Conservation (phyloP, 129 eudicot species). For the Chrysanthemum lavandulifolium region DNA sequence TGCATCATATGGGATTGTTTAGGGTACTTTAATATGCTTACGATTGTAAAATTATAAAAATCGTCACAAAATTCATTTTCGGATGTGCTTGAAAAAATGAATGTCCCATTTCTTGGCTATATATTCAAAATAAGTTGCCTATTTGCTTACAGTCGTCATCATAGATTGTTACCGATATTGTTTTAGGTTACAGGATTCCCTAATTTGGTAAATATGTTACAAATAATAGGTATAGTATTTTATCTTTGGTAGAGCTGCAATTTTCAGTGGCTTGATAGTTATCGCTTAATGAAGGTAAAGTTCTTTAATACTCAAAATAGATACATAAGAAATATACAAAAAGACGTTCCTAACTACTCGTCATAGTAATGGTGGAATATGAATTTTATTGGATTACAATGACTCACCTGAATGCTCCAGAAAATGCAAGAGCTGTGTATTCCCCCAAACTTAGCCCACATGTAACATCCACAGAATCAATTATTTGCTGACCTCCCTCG, state of each 20-base stretch:
- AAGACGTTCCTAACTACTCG: neutral
- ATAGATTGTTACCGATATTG: neutral
- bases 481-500: slow-evolving; percentile 92
- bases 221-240: too few species aligned
- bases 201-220: too few species aligned
- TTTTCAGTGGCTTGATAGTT: slow-evolving; percentile 3
- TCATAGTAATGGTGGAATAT: neutral
- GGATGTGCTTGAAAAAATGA: slow-evolving; percentile 10
- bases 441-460: slow-evolving; percentile 98
- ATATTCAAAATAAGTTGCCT: neutral
- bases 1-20: slow-evolving; percentile 10
- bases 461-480: slow-evolving; percentile 93
- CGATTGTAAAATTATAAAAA: neutral
- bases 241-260: neutral
- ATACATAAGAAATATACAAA: neutral
- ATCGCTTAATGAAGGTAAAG: neutral
- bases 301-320: neutral
- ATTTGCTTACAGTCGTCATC: neutral
- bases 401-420: slow-evolving; percentile 89
- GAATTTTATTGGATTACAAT: neutral
- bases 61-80: neutral
- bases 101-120: neutral
- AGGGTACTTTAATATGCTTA: neutral
- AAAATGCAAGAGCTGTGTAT: slow-evolving; percentile 96
- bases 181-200: too few species aligned